A percentile compares a stretch with the other conserved stretches of the same genome.
These are phyloP conservation scores for Fusarium siculi DNA, from an alignment of 2,329 filamentous ascomycete genomes.

Conservation along the genomic window DNA sequence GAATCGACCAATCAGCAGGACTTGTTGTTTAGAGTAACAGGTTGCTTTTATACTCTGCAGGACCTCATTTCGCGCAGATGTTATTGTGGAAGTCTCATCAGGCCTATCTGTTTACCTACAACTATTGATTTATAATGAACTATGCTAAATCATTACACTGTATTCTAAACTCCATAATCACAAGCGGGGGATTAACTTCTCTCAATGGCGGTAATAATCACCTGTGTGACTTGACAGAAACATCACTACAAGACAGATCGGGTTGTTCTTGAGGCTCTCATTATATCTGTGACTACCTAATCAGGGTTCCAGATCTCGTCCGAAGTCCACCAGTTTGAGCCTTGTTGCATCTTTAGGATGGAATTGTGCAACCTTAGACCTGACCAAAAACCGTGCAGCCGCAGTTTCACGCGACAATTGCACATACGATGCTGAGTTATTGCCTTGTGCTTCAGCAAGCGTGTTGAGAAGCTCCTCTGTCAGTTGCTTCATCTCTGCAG, in stretches of 20 bases:
- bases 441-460: constrained; percentile 64
- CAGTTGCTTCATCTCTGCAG: constrained; percentile 67
- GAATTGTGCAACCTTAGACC: constrained; percentile 73
- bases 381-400: constrained; percentile 70
- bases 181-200: background rate
- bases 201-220: background rate
- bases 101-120: background rate
- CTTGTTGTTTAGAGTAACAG: constrained; percentile 26
- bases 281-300: background rate
- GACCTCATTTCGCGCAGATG: background rate
- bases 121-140: background rate
- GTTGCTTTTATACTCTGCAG: constrained; percentile 28
- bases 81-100: background rate
- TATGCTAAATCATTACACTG: background rate
- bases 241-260: background rate
- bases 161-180: background rate
- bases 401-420: constrained; percentile 69
- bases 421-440: constrained; percentile 68
- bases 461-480: constrained; percentile 70
- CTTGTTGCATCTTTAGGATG: constrained; percentile 71
- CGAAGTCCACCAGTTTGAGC: constrained; percentile 71
- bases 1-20: constrained; percentile 45
- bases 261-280: background rate
- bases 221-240: background rate
- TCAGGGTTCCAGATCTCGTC: constrained; percentile 68